Evolutionary conservation across 768 basidiomycete species (phyloP).

Genomic region (Boletus bicolor): DNA sequence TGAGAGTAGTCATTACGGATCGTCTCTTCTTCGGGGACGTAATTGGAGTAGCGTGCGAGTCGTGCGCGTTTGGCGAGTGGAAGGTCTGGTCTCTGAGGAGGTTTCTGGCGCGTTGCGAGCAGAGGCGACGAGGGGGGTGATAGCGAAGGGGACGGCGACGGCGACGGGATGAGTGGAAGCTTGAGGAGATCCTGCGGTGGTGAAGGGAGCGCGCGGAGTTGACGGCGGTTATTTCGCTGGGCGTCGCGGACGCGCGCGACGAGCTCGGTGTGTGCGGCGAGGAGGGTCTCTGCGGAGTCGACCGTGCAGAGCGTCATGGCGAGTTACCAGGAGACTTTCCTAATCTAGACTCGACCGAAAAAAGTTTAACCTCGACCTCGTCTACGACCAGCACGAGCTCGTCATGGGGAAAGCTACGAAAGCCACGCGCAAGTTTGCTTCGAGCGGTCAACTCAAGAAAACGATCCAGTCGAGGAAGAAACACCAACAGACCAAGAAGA

Average conservation of each 20-base stretch:
- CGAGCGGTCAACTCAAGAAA: conserved; percentile 85
- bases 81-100: conserved; percentile 44
- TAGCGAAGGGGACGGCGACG: conserved; percentile 48
- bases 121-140: conserved; percentile 49
- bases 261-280: conserved; percentile 59
- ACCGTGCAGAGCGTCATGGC: conserved; percentile 32
- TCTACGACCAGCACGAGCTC: too few relatives aligned
- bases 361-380: background rate
- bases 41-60: conserved; percentile 68
- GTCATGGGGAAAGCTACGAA: conserved; percentile 56
- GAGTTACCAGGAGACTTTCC: conserved; percentile 13
- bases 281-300: conserved; percentile 62
- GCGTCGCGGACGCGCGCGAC: conserved; percentile 50
- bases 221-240: conserved; percentile 56
- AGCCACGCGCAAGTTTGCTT: conserved; percentile 81
- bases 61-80: conserved; percentile 76
- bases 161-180: conserved; percentile 57
- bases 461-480: conserved; percentile 82
- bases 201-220: conserved; percentile 51
- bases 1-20: conserved; percentile 94
- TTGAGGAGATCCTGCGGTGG: conserved; percentile 54
- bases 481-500: conserved; percentile 71
- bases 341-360: conserved; percentile 3
- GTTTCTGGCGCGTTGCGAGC: conserved; percentile 32
- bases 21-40: conserved; percentile 92